Evolutionary conservation across 2,329 filamentous ascomycete genomes (phyloP).

Genomic region (Penicillium sp.): DNA sequence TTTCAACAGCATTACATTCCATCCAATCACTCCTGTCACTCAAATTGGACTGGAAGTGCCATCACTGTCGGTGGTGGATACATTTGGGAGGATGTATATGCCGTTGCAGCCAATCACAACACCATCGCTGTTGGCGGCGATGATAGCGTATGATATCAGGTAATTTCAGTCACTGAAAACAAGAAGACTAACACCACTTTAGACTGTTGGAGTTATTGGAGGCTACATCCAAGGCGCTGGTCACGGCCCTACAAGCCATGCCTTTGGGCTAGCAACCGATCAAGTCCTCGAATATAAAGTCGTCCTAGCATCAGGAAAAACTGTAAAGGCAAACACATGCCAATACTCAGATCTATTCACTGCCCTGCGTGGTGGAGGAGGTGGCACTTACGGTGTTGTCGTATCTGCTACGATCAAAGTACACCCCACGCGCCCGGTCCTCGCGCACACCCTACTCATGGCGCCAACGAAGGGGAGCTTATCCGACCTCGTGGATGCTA

Average conservation of each 20-base stretch:
- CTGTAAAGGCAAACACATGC: slow-evolving; percentile 2
- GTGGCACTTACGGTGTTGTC: slow-evolving; percentile 4
- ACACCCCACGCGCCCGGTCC: slow-evolving; percentile 10
- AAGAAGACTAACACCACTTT: background rate
- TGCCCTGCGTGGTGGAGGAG: slow-evolving; percentile 5
- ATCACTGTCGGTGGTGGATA: background rate
- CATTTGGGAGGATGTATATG: background rate
- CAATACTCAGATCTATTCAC: slow-evolving; percentile 2
- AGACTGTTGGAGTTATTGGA: slow-evolving; percentile 1
- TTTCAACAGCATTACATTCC: background rate
- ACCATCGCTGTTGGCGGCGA: background rate
- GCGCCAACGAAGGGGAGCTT: background rate
- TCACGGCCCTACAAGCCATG: background rate
- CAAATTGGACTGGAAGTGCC: background rate
- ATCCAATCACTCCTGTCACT: background rate
- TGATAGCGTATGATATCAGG: background rate
- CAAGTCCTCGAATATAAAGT: slow-evolving; percentile 4
- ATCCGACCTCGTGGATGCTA: slow-evolving; percentile 6
- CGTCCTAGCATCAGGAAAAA: background rate
- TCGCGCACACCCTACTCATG: slow-evolving; percentile 6
- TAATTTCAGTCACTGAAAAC: too few relatives aligned
- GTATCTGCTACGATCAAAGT: slow-evolving; percentile 18
- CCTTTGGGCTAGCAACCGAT: slow-evolving; percentile 1
- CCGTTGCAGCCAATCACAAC: background rate
- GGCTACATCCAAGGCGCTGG: slow-evolving; percentile 1